Base-by-base conservation (phyloP, 495 filamentous ascomycete genomes). In the Penicillium maclennaniae region DNA sequence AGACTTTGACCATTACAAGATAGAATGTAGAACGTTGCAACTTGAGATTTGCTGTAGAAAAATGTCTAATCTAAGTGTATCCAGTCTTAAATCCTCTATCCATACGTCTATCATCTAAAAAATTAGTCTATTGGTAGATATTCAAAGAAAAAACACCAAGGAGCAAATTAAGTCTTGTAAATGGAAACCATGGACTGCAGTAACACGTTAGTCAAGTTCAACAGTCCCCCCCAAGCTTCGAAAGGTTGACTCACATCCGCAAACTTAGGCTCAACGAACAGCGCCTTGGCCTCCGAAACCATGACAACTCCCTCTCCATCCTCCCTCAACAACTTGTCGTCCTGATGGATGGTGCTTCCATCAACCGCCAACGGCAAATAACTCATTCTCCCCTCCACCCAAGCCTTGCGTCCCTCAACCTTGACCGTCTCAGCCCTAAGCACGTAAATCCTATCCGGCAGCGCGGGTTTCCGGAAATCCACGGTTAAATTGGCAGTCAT, bases 241-340 rank as follows among this genome's bases (percentile, higher is more conserved):
- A 49, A 21, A 14, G 9, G 3, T 4, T 1, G 34, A 61, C 57
- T 83, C 79, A 68, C 66, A 85, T 84, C 79, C 16, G 88, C 90
- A 66, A 88, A 80, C 68, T 81, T 91, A 3, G 92, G 92, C 68
- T 95, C 90, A 48, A 97, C 77, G 69, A 95, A 97, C 57, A 97
- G 76, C 10, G 87, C 92, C 63, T 82, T 86, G 26, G 84, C 89
- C 69, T 91, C 87, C 26, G 82, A 85, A 47, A 92, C 75, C 55
- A 90, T 78, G 20, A 81, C 62, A 7, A 81, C 75, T 28, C 75
- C 78, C 53, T 84, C 76, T 48, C 74, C 75, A 42, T 74, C 75
- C 49, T 69, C 78, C 10, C 7, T 50, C 26, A 57, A 47, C 19
- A 58, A 36, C 16, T 44, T 54, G 20, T 26, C 39, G 56, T 65